A percentile compares a stretch with the other conserved stretches of the same genome.
These are phyloP conservation scores for Aspergillus candidus DNA, from an alignment of 2,329 filamentous ascomycete species.

Conservation along the genomic window DNA sequence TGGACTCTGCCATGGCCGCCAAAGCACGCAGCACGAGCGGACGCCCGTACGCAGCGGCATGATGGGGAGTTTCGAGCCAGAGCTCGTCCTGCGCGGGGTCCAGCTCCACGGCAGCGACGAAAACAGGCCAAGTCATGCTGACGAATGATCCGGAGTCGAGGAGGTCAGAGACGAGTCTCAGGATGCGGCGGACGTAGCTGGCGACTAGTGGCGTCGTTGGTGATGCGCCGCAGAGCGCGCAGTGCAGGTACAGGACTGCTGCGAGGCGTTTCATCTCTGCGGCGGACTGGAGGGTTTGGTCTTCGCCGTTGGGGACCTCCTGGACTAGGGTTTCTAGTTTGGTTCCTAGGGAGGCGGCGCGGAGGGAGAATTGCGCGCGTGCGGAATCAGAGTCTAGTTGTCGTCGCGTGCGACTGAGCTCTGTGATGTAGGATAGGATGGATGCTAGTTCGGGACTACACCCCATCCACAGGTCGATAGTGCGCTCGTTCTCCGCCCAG, in stretches of 20 bases:
- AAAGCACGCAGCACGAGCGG: conserved; percentile 37
- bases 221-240: conserved; percentile 39
- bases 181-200: conserved; percentile 28
- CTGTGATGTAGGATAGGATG: conserved; percentile 44
- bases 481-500: conserved; percentile 37
- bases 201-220: conserved; percentile 35
- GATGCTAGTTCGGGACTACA: conserved; percentile 45
- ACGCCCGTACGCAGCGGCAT: conserved; percentile 26
- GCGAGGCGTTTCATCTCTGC: conserved; percentile 43
- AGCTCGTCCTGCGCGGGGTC: conserved; percentile 34
- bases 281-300: conserved; percentile 28
- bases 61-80: conserved; percentile 19
- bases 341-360: conserved; percentile 30
- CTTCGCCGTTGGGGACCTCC: conserved; percentile 25
- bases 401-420: conserved; percentile 37
- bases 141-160: conserved; percentile 28
- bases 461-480: conserved; percentile 44
- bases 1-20: conserved; percentile 37
- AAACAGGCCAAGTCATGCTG: conserved; percentile 40
- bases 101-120: conserved; percentile 41
- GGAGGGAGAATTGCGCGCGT: conserved; percentile 22
- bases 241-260: conserved; percentile 43
- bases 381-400: conserved; percentile 20
- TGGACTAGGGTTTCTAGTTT: conserved; percentile 32
- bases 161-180: conserved; percentile 30